These are phyloP conservation scores for Solanum virginianum DNA, from an alignment of 257 asterid genomes.

Conservation along the genomic window DNA sequence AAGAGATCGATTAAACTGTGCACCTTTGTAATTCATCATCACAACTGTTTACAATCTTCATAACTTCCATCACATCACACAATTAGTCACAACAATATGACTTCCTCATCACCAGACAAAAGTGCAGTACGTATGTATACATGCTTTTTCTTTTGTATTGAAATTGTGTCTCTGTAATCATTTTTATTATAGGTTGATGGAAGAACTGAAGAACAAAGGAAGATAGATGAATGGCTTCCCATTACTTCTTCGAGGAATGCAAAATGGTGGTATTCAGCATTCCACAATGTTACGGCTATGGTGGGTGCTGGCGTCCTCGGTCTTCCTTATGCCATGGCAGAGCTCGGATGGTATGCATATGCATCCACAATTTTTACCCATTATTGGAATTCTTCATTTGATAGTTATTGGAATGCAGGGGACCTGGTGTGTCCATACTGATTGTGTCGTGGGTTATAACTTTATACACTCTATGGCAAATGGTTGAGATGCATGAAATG, in stretches of 20 bases:
- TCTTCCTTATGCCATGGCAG: conserved; percentile 34
- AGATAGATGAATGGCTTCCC: conserved; percentile 39
- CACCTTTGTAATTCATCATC: neutral
- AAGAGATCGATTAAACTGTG: neutral
- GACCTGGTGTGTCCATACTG: conserved; percentile 32
- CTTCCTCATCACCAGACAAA: neutral
- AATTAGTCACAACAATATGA: neutral
- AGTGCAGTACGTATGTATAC: neutral
- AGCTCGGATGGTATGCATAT: conserved; percentile 24
- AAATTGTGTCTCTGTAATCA: no score
- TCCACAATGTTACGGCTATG: conserved; percentile 36
- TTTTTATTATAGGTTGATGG: conserved; percentile 4
- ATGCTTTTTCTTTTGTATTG: no score
- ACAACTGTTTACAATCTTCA: neutral
- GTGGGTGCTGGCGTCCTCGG: conserved; percentile 38
- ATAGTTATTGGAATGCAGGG: conserved; percentile 11
- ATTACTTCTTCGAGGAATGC: conserved; percentile 29
- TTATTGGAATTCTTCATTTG: no score
- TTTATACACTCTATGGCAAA: conserved; percentile 47
- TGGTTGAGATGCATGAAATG: conserved; percentile 68
- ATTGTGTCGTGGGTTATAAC: conserved; percentile 43
- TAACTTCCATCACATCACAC: neutral
- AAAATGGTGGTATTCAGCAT: conserved; percentile 41
- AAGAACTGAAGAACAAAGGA: conserved; percentile 13
- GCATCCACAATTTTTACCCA: no score